Evolutionary conservation across 1,284 basidiomycete species (phyloP), one percentile per base, ranked within the genome.

Genomic region (Paramarasmius palmivorus): DNA sequence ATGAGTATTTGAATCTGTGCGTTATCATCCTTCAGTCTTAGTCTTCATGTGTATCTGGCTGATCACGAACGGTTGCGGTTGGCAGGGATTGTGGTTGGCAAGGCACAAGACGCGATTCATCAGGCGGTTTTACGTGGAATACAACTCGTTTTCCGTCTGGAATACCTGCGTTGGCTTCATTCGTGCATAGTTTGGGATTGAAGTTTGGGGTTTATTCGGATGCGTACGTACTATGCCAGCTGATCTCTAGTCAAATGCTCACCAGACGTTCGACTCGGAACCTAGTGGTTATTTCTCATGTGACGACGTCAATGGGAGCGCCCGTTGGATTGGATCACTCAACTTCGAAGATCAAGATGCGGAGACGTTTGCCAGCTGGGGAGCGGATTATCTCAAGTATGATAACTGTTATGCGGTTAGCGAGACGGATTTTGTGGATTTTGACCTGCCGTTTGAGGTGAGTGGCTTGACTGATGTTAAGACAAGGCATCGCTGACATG

Each of bases 341-440:
- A 72, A 71, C n/a, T 63, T 72, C 55, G 77, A 79, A 62, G 62
- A 62, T 9, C 65, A 67, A 34, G 77, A 80, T 58, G 77, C 77
- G 17, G 64, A 62, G 23, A 68, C 66, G 7, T 80, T 75, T 55
- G 73, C 74, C 5, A 66, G 65, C 9, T 79, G 77, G 77, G 76
- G 76, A 39, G 75, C 74, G 20, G 78, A 79, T 59, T 78, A 77
- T 63, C 65, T 79, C 49, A 79, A 79, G 70, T 76, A 77, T 50
- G 77, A 79, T 54, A 78, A 79, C 52, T 78, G 77, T 55, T 79
- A 73, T 61, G 69, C 76, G 44, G 74, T 76, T 20, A 75, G 64
- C 59, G 42, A 61, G n/a, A 74, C 75, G 2, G 75, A 78, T 54
- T 78, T 78, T 51, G 73, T 77, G 35, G 66, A 77, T 54, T 69